Evolutionary conservation across 306 rosid genomes (phyloP), one percentile per base, ranked within the genome.

Genomic region (Casuarina glauca): DNA sequence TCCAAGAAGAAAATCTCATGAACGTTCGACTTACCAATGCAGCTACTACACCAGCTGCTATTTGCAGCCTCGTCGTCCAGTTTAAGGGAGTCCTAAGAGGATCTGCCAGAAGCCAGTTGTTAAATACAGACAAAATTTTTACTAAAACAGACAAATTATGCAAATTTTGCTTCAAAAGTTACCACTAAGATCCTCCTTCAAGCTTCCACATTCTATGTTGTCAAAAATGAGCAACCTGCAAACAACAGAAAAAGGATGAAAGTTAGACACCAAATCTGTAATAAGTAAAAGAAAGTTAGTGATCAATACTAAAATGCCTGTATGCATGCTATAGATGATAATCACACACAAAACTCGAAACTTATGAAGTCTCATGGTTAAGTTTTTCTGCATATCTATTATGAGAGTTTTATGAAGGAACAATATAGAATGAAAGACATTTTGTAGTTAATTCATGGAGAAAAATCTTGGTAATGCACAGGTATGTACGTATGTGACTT

Each of bases 131-230:
- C 81, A 35, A 78, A 75, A 49, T 41, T 52, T 54, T 19, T 54
- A 61, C 72, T 81, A 46, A 66, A n/a, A 46, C 55, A 76, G 63
- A 58, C 67, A 76, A 66, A 44, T 8, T 57, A 78, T 74, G 60
- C 39, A 42, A 48, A 26, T 26, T 26, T 26, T 26, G 32, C 32
- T 26, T 26, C 38, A 67, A 70, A 77, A 44, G 32, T 76, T 92
- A 94, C 97, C 98, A 73, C 86, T 89, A 45, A 94, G 97, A 88
- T 88, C 92, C 72, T 92, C 97, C 88, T 91, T 92, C 84, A 94
- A 87, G 91, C 97, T 94, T 82, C 98, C 98, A 69, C 90, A 86
- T 83, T 88, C 94, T 82, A 90, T 86, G 78, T 63, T 88, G 72
- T 87, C 97, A 78, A 87, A 94, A 69, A 94, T 88, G 39, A 94